Base-by-base conservation (phyloP, 148 eudicot species). In the Rhododendron mucronatum region DNA sequence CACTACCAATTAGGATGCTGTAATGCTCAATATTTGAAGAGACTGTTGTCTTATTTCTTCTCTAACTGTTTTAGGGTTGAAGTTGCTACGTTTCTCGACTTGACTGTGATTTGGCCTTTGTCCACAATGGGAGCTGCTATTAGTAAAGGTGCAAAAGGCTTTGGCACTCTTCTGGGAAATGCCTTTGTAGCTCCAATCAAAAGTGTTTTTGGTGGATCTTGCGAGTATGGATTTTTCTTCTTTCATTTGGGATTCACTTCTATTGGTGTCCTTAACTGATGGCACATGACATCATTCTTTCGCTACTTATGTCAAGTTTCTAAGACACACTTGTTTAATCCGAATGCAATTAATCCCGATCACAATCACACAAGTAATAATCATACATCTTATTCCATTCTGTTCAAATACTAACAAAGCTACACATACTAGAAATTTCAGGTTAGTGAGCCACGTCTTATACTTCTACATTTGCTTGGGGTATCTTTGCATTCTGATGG, bases 121-220 rank as follows among this genome's bases (percentile, higher is more conserved):
- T 55, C 33, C 11, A 12, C 51, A 63, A 91, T 90, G 93, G 93
- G 93, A 30, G 13, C 67, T n/a, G 82, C 89, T 9, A 69, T 88
- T 6, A 88, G 93, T 82, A 91, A 88, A 85, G 81, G 81, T 61
- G 84, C 88, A 14, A 84, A 84, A 78, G 90, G 88, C 33, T 23
- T 88, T 82, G 92, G 92, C 47, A 55, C 89, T 13, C 84, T 81
- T 33, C 80, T 91, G 6, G 93, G 85, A 39, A 87, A 84, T 50
- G 90, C 88, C 15, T 35, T 91, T 16, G 86, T 71, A 26, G 89
- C 90, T 77, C 91, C 91, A 4, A 55, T 88, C 45, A 91, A 91
- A 90, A 57, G 89, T 50, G 51, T 91, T 26, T 87, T 91, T 57
- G 86, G 88, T 20, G 88, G 88, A 53, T 91, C 93, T 18, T 91